A percentile compares a stretch with the other conserved stretches of the same genome.
Conservation (phyloP, 352 stramenopile species). For the Phytophthora brassicae region DNA sequence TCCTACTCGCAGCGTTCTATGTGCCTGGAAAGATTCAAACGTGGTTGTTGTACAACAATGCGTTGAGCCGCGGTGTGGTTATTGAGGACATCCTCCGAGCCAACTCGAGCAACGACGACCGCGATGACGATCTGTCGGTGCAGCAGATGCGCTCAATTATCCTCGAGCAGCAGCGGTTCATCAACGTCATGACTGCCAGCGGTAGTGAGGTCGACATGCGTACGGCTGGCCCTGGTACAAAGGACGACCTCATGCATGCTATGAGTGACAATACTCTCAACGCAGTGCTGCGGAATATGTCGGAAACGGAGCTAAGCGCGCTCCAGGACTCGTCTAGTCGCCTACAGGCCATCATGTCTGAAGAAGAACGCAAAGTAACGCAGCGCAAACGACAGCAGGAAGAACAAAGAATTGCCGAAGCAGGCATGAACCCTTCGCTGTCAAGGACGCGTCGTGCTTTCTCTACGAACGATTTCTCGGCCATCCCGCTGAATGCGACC, state of each 20-base stretch:
- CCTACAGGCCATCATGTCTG: slow-evolving; percentile 62
- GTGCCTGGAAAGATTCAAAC: slow-evolving; percentile 94
- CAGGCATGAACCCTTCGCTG: slow-evolving; percentile 42
- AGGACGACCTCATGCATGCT: slow-evolving; percentile 64
- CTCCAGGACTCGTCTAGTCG: slow-evolving; percentile 64
- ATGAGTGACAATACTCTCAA: slow-evolving; percentile 74
- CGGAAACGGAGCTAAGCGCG: slow-evolving; percentile 62
- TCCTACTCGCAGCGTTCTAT: slow-evolving; percentile 89
- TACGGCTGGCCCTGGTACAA: slow-evolving; percentile 20
- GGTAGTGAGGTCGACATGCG: slow-evolving; percentile 61
- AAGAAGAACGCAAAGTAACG: slow-evolving; percentile 42
- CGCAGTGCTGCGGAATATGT: slow-evolving; percentile 62
- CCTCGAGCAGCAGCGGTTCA: slow-evolving; percentile 77
- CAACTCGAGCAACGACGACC: slow-evolving; percentile 68
- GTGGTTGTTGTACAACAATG: slow-evolving; percentile 98
- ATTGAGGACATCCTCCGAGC: slow-evolving; percentile 95
- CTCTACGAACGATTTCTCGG: slow-evolving; percentile 64
- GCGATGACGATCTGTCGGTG: slow-evolving; percentile 67
- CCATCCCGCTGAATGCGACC: slow-evolving; percentile 26
- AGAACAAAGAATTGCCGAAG: slow-evolving; percentile 28
- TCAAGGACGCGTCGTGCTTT: slow-evolving; percentile 57
- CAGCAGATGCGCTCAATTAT: slow-evolving; percentile 82
- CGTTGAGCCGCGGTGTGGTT: slow-evolving; percentile 94
- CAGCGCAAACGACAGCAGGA: slow-evolving; percentile 36
- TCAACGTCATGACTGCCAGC: slow-evolving; percentile 58